Percentiles rank a stretch among this genome's conserved stretches.
Conservation (phyloP, 108 stramenopile genomes). For the Cylindrotheca fusiformis region DNA sequence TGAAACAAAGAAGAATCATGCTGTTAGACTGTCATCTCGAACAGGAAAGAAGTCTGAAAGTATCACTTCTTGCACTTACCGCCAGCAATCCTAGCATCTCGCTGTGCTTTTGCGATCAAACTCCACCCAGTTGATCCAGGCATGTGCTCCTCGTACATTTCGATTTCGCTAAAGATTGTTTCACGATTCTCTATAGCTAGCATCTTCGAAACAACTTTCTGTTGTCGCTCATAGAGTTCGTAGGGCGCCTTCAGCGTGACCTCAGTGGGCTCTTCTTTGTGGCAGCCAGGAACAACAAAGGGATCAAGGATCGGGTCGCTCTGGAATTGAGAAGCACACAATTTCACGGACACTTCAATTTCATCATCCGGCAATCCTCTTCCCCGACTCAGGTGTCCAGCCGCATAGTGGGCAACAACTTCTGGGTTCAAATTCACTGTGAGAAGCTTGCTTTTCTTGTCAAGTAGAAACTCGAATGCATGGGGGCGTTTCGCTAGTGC, state of each 20-base stretch:
- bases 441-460: conserved; percentile 24
- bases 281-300: conserved; percentile 56
- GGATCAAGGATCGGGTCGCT: conserved; percentile 48
- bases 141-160: conserved; percentile 57
- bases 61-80: too few relatives aligned
- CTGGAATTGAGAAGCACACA: conserved; percentile 41
- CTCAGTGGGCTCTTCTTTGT: conserved; percentile 21
- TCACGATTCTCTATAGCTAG: conserved; percentile 48
- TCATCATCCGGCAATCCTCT: conserved; percentile 26
- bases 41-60: too few relatives aligned
- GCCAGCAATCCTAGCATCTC: too few relatives aligned
- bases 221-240: conserved; percentile 60
- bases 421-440: conserved; percentile 44
- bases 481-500: conserved; percentile 39
- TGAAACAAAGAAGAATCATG: too few relatives aligned
- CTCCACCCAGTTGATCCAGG: conserved; percentile 65
- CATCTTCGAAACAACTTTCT: conserved; percentile 70
- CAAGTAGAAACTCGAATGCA: conserved; percentile 44
- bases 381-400: conserved; percentile 41
- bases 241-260: conserved; percentile 36
- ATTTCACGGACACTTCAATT: conserved; percentile 38
- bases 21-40: too few relatives aligned
- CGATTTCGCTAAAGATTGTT: conserved; percentile 52
- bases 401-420: conserved; percentile 67
- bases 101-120: conserved; percentile 53